Base-by-base conservation (phyloP, 225 moss, liverwort and hornwort species). In the Physcomitrellopsis africana region DNA sequence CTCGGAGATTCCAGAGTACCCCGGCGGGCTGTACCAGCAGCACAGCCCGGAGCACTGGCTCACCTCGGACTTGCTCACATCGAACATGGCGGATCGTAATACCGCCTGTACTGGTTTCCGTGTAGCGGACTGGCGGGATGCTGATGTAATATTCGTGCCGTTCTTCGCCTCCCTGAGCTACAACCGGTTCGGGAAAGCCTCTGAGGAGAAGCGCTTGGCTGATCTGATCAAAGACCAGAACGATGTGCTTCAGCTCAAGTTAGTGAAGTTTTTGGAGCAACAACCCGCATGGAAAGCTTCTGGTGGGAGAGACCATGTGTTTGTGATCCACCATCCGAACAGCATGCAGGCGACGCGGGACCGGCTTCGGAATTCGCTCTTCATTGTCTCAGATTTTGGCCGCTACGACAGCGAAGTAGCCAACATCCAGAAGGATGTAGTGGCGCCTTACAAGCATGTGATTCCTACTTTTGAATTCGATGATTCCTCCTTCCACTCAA, bases 241-340 rank as follows among this genome's bases (percentile, higher is more conserved):
- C 65, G 79, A 67, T 16, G 79, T 68, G n/a, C 65, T 84, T 32
- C 87, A 87, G 53, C 60, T 79, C 3, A 70, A 81, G 63, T 73
- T 87, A 15, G 76, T 79, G 17, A 61, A 70, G 20, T 76, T 68
- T 37, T 32, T 69, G 15, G 22, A 69, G 51, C n/a, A 20, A 10
- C 68, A 69, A 9, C 60, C 48, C 26, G 76, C 76, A 16, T 76
- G 76, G 69, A 49, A 9, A 51, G 69, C 67, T 69, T 76, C 76
- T 11, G 51, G 47, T 19, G 76, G 76, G 1, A 44, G 12, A 10
- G 51, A 76, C 76, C 76, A 76, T 37, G 76, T 76, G 19, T 51
- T 76, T 15, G 76, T 62, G 29, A 76, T 76, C 49, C 76, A 69
- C 68, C 76, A 76, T 59, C 76, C 69, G 12, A 76, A 76, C 37